Base-by-base conservation (phyloP, 2,329 filamentous ascomycete species). In the Fonsecaea multimorphosa region DNA sequence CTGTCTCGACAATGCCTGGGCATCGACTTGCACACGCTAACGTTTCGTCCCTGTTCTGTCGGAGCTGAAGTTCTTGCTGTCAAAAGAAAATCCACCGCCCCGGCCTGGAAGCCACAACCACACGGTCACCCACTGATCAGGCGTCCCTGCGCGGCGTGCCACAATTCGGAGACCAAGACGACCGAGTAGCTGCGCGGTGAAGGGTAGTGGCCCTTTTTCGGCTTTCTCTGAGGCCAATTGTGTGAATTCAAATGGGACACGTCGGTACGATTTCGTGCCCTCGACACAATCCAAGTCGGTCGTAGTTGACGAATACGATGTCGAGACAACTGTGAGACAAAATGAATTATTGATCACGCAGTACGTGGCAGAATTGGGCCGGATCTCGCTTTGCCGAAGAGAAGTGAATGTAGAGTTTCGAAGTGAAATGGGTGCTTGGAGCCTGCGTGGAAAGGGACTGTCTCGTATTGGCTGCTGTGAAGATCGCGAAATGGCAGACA, bases 241-340 rank as follows among this genome's bases (percentile, higher is more conserved):
- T 14, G 52, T 19, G 27, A 36, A 56, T 29, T 31, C 56, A 32
- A 34, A 9, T 62, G 19, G 51, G n/a, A 32, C 38, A 22, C 34
- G 59, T 62, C 34, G 51, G 40, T 32, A 6, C 19, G 22, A 27
- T 54, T n/a, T 36, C 52, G 52, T 22, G 44, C 22, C 22, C 44
- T 49, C 22, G 22, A 24, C 44, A 27, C 44, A 27, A 3, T 46
- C 40, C n/a, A 5, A 22, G 40, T 49, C 44, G 19, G 27, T 14
- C 7, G 44, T n/a, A 12, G 22, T 49, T 12, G 19, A 49, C 19
- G 22, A 49, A 22, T 1, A 49, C 44, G 11, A 49, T 9, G 1
- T 24, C 12, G 11, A 49, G 44, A 27, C 19, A 12, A 49, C n/a
- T 11, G 44, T 24, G 22, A 49, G 44, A 49, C 9, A 24, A 27